These are phyloP conservation scores for Inonotus obliquus DNA, from an alignment of 1,284 basidiomycete species.

Conservation along the genomic window DNA sequence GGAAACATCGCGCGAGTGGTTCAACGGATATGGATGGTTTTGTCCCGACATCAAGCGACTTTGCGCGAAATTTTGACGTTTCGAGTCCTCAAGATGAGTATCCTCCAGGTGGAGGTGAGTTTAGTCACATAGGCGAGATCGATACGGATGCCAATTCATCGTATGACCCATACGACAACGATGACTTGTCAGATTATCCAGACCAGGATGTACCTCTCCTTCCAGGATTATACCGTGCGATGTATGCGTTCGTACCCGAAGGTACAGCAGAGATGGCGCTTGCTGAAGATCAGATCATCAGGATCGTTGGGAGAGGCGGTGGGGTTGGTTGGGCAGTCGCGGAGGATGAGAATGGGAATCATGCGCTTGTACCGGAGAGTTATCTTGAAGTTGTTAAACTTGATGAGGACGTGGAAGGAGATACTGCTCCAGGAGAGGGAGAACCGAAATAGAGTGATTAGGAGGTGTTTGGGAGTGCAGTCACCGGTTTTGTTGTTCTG, in stretches of 20 bases:
- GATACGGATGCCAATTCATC: constrained; percentile 27
- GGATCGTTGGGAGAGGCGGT: constrained; percentile 63
- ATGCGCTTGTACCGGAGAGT: constrained; percentile 65
- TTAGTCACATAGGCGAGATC: constrained; percentile 16
- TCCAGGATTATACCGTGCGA: constrained; percentile 65
- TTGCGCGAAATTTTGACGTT: constrained; percentile 45
- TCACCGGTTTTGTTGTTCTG: too few species aligned
- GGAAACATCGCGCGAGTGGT: constrained; percentile 12
- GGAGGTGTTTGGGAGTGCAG: background rate
- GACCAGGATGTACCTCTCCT: constrained; percentile 38
- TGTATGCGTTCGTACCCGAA: constrained; percentile 68
- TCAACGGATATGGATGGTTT: constrained; percentile 13
- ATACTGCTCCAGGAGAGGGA: background rate
- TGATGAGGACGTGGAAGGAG: constrained; percentile 32
- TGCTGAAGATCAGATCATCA: constrained; percentile 65
- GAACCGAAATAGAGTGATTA: background rate
- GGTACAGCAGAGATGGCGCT: constrained; percentile 73
- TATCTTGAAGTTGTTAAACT: constrained; percentile 51
- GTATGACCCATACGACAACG: constrained; percentile 29
- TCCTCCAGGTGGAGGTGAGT: constrained; percentile 23
- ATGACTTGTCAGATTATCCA: constrained; percentile 21
- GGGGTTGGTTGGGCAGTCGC: constrained; percentile 70
- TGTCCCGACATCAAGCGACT: constrained; percentile 40
- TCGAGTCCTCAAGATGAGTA: constrained; percentile 31
- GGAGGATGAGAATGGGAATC: constrained; percentile 32